Evolutionary conservation across 2,329 filamentous ascomycete species (phyloP).

Genomic region (Aspergillus puulaauensis): DNA sequence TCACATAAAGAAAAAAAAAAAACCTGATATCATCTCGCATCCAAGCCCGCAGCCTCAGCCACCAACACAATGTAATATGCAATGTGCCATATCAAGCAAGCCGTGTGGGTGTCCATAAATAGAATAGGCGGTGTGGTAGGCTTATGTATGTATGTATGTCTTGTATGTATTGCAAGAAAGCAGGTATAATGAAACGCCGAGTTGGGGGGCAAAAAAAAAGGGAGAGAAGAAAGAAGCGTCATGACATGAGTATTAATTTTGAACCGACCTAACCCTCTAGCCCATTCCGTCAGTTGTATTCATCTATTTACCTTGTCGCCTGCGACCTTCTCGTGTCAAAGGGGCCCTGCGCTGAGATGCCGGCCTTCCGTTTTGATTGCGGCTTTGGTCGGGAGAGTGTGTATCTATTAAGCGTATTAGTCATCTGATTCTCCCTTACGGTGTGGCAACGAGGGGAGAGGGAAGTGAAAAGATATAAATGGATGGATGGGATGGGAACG

Average conservation of each 20-base stretch:
- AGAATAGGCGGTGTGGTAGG: not conserved
- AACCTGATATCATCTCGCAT: not conserved
- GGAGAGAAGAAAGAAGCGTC: not conserved
- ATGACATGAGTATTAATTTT: not conserved
- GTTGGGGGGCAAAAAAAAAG: not conserved
- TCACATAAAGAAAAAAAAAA: not conserved
- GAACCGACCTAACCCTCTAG: not conserved
- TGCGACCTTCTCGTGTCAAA: slow-evolving; percentile 15
- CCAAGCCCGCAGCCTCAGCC: not conserved
- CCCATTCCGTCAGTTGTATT: no score
- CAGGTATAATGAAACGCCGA: no score
- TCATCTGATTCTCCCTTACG: slow-evolving; percentile 1
- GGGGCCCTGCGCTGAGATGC: slow-evolving; percentile 33
- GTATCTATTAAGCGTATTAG: slow-evolving; percentile 26
- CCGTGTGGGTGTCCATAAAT: not conserved
- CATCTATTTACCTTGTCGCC: not conserved
- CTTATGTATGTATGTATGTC: not conserved
- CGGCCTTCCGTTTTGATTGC: slow-evolving; percentile 39
- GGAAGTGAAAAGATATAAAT: no score
- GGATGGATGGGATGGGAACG: slow-evolving; percentile 43
- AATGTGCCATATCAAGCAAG: not conserved
- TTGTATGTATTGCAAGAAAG: not conserved
- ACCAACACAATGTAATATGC: not conserved
- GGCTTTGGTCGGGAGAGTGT: slow-evolving; percentile 41
- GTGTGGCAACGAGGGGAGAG: not conserved